Percentiles rank a stretch among this genome's conserved stretches.
These are phyloP conservation scores for Ceriops zippeliana DNA, from an alignment of 345 rosid genomes.

Conservation along the genomic window DNA sequence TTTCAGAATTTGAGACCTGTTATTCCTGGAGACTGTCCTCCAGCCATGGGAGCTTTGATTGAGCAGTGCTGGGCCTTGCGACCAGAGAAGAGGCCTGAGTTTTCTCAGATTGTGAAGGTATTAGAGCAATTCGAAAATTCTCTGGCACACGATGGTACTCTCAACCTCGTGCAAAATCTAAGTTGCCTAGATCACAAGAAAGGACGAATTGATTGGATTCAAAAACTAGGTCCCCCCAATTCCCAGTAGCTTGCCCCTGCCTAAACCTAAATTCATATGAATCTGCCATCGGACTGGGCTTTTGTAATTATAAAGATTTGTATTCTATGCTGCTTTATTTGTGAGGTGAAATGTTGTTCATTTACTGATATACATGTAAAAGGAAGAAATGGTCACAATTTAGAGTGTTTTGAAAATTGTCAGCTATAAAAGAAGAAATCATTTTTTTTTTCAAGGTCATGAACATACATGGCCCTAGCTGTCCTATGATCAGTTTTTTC, in stretches of 20 bases:
- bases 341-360: slow-evolving; percentile 13
- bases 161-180: slow-evolving; percentile 43
- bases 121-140: slow-evolving; percentile 74
- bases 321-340: slow-evolving; percentile 23
- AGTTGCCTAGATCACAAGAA: slow-evolving; percentile 72
- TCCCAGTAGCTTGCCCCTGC: slow-evolving; percentile 32
- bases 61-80: slow-evolving; percentile 92
- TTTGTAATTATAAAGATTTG: slow-evolving; percentile 43
- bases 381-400: slow-evolving; percentile 3
- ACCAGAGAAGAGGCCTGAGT: slow-evolving; percentile 91
- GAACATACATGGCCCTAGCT: neutral
- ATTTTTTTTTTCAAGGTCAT: neutral
- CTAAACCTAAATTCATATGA: slow-evolving; percentile 69
- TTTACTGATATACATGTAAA: slow-evolving; percentile 9
- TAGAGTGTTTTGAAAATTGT: slow-evolving; percentile 13
- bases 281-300: slow-evolving; percentile 27
- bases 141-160: slow-evolving; percentile 58
- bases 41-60: slow-evolving; percentile 75
- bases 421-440: neutral
- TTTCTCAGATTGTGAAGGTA: slow-evolving; percentile 88
- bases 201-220: slow-evolving; percentile 77
- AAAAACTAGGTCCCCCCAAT: slow-evolving; percentile 76
- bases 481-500: neutral
- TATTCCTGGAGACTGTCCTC: slow-evolving; percentile 64
- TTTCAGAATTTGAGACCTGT: slow-evolving; percentile 76